Evolutionary conservation across 768 basidiomycete genomes (phyloP).

Genomic region (Boletus patriciae): DNA sequence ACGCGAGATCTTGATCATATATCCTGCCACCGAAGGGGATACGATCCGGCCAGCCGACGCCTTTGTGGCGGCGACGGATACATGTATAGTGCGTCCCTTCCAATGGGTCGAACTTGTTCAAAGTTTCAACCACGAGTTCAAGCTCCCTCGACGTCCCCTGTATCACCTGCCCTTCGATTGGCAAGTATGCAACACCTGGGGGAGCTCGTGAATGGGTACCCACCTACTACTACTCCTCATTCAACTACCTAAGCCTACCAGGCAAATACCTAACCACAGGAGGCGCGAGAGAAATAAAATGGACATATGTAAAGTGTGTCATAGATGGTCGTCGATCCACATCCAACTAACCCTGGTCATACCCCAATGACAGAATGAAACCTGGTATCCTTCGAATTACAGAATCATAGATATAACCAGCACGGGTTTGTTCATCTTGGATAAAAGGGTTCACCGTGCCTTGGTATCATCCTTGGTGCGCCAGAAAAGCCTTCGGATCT

Average conservation of each 20-base stretch:
- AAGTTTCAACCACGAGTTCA: too few relatives aligned
- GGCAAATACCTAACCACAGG: background rate
- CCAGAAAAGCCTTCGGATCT: slow-evolving; percentile 43
- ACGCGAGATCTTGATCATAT: too few relatives aligned
- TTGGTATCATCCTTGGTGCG: slow-evolving; percentile 17
- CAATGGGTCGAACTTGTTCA: too few relatives aligned
- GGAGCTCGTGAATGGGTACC: too few relatives aligned
- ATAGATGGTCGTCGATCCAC: background rate
- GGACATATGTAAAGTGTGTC: background rate
- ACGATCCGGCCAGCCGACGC: too few relatives aligned
- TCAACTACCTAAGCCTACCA: background rate
- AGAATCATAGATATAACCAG: background rate
- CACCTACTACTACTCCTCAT: too few relatives aligned
- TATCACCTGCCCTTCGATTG: too few relatives aligned
- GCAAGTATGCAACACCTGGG: too few relatives aligned
- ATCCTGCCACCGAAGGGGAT: too few relatives aligned
- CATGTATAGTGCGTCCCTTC: too few relatives aligned
- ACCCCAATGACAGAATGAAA: background rate
- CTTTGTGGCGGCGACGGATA: too few relatives aligned
- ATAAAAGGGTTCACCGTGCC: background rate
- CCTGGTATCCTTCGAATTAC: background rate
- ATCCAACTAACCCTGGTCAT: background rate
- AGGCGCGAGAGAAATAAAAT: background rate
- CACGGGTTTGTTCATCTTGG: background rate
- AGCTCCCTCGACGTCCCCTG: too few relatives aligned